phyloP scores from a whole-genome alignment of 768 basidiomycete species.

The Dioszegia crocea region DNA sequence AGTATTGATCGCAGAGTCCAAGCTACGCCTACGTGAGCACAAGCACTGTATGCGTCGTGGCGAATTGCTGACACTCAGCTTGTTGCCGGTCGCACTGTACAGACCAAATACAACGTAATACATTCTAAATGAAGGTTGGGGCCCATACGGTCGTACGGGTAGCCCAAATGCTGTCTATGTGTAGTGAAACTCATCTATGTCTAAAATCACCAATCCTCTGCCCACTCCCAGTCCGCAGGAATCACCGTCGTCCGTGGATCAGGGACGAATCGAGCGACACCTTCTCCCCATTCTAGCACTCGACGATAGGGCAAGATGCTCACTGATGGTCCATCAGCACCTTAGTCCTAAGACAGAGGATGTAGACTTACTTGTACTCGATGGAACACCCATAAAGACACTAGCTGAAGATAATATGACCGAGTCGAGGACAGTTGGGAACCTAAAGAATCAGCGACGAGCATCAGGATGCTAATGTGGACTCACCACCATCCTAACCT shows the following conservation, averaged over 20 bases:
- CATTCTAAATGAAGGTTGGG: too few species aligned
- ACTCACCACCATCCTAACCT: conserved; percentile 14
- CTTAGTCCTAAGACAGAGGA: background rate
- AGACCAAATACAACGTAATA: too few species aligned
- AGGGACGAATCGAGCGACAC: conserved; percentile 1
- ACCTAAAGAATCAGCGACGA: background rate
- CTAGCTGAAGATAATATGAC: conserved; percentile 9
- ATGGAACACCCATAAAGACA: conserved; percentile 11
- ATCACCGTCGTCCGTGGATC: background rate
- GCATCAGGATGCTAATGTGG: too few species aligned
- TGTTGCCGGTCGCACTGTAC: too few species aligned
- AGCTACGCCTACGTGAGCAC: too few species aligned
- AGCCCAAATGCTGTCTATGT: too few species aligned
- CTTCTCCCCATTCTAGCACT: conserved; percentile 10
- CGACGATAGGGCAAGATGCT: conserved; percentile 11
- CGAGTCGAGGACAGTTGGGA: conserved; percentile 16
- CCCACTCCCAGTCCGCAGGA: conserved; percentile 14
- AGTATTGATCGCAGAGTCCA: too few species aligned
- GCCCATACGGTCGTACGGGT: too few species aligned
- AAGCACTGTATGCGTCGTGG: too few species aligned
- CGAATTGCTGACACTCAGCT: too few species aligned
- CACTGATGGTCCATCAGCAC: conserved; percentile 1
- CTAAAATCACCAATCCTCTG: too few species aligned
- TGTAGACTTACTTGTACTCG: conserved; percentile 14
- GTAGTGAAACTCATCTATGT: too few species aligned